phyloP scores from a whole-genome alignment of 495 filamentous ascomycete species.

The Evansstolkia leycettana region DNA sequence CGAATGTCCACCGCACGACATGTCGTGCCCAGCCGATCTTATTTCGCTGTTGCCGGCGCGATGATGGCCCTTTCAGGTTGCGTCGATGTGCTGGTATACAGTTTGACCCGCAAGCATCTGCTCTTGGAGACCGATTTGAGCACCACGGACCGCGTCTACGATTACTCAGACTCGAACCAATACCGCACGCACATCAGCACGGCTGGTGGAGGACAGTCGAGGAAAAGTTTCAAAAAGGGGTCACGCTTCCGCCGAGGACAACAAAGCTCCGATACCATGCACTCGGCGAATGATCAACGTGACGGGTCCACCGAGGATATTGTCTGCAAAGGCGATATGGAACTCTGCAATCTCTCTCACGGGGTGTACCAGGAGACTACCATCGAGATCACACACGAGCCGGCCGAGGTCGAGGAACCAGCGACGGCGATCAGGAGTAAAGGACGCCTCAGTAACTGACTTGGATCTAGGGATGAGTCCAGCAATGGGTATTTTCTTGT shows the following conservation, averaged over 20 bases:
- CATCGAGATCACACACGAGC: slow-evolving; percentile 29
- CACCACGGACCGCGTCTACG: slow-evolving; percentile 17
- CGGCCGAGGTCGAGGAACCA: no score
- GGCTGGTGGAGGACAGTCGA: slow-evolving; percentile 7
- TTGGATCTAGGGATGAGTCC: no score
- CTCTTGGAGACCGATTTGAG: slow-evolving; percentile 25
- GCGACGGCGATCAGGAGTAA: no score
- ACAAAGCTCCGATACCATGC: slow-evolving; percentile 7
- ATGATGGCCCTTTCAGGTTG: slow-evolving; percentile 60
- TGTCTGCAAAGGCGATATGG: slow-evolving; percentile 22
- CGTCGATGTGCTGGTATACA: slow-evolving; percentile 60
- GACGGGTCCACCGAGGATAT: slow-evolving; percentile 27
- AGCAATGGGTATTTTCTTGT: no score
- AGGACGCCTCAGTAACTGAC: no score
- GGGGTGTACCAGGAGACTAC: slow-evolving; percentile 32
- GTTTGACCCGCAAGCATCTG: slow-evolving; percentile 32
- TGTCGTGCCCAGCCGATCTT: slow-evolving; percentile 35
- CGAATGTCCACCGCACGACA: slow-evolving; percentile 48
- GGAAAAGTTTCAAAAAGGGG: slow-evolving; percentile 8
- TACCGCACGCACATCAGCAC: slow-evolving; percentile 22
- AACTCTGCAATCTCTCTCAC: slow-evolving; percentile 15
- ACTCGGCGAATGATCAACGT: slow-evolving; percentile 14
- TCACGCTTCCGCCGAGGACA: slow-evolving; percentile 14
- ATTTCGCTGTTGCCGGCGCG: slow-evolving; percentile 55
- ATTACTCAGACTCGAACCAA: slow-evolving; percentile 7